Evolutionary conservation across 2,329 filamentous ascomycete genomes (phyloP).

Genomic region (Tolypocladium album): DNA sequence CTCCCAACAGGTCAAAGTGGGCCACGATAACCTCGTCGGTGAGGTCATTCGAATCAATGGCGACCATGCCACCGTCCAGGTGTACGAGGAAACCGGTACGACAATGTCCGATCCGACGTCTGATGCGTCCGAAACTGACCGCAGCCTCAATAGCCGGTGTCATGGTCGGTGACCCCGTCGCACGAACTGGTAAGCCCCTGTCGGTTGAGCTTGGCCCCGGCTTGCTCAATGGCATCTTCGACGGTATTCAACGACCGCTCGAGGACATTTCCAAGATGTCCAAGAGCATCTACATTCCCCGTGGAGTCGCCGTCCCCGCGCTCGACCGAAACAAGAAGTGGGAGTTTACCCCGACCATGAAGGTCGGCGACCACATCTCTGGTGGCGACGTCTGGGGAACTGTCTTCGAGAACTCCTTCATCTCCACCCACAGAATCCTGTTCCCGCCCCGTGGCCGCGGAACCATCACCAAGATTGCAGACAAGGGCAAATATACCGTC

Average conservation of each 20-base stretch:
- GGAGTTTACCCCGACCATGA: conserved; percentile 85
- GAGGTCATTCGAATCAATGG: conserved; percentile 96
- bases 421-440: conserved; percentile 87
- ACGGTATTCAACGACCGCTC: conserved; percentile 94
- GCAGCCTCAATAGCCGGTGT: conserved; percentile 62
- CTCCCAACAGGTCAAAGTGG: conserved; percentile 64
- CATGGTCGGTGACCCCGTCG: conserved; percentile 87
- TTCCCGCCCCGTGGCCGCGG: conserved; percentile 83
- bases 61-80: conserved; percentile 95
- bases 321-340: conserved; percentile 89
- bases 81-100: conserved; percentile 96
- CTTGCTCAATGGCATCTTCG: conserved; percentile 98
- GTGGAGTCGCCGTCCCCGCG: conserved; percentile 78
- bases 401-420: conserved; percentile 92
- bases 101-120: not conserved
- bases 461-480: conserved; percentile 81
- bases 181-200: conserved; percentile 84
- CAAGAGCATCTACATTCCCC: conserved; percentile 93
- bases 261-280: conserved; percentile 68
- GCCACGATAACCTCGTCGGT: conserved; percentile 82
- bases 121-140: not conserved
- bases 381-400: conserved; percentile 93
- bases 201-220: conserved; percentile 96
- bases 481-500: conserved; percentile 88
- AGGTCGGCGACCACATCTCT: conserved; percentile 94